Evolutionary conservation across 306 rosid genomes (phyloP).

Genomic region (Vigna unguiculata): DNA sequence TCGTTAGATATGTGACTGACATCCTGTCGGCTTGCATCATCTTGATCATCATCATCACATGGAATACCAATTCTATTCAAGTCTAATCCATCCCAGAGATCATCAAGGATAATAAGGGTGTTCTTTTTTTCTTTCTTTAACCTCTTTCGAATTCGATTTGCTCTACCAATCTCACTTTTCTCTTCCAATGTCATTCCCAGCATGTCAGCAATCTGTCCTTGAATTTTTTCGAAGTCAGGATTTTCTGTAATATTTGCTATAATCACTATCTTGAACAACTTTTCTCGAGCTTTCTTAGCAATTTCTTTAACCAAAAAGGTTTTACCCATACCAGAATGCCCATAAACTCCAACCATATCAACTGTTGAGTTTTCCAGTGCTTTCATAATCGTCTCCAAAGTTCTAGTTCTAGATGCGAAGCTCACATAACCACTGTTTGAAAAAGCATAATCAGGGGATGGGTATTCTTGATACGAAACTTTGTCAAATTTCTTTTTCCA

Average conservation of each 20-base stretch:
- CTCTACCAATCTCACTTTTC: constrained; percentile 6
- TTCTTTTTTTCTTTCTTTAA: constrained; percentile 11
- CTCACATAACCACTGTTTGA: not conserved
- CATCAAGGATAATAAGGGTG: constrained; percentile 26
- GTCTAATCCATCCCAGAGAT: constrained; percentile 18
- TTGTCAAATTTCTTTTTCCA: not conserved
- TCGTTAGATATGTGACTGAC: not conserved
- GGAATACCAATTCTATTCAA: constrained; percentile 6
- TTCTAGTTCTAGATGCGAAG: constrained; percentile 3
- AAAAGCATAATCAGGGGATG: not conserved
- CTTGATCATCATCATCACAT: not conserved
- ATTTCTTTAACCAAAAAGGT: constrained; percentile 28
- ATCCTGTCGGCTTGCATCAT: not conserved
- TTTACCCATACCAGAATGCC: constrained; percentile 32
- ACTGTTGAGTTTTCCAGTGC: constrained; percentile 19
- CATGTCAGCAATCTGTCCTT: constrained; percentile 19
- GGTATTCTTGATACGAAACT: not conserved
- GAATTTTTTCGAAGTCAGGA: constrained; percentile 5
- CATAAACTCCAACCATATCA: constrained; percentile 29
- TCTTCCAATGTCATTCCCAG: constrained; percentile 29
- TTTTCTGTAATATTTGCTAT: constrained; percentile 6
- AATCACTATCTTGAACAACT: constrained; percentile 16
- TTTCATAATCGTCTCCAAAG: constrained; percentile 11
- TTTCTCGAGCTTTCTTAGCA: not conserved
- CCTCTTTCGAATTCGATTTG: constrained; percentile 8